These are phyloP conservation scores for Lecanosticta acicola DNA, from an alignment of 2,329 filamentous ascomycete genomes.

Conservation along the genomic window DNA sequence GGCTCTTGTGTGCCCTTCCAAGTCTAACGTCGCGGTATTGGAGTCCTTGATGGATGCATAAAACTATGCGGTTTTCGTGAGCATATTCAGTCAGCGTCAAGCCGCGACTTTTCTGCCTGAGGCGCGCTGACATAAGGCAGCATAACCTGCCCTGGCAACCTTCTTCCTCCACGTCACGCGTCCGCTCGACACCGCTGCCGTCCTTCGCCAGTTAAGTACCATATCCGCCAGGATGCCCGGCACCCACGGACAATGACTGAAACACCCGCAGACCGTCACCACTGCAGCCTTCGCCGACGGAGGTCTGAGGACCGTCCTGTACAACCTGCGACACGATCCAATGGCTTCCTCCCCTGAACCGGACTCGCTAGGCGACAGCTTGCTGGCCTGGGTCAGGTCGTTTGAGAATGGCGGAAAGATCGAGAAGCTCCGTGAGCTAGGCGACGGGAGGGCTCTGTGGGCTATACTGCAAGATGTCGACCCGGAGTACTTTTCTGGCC, in stretches of 20 bases:
- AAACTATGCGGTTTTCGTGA: too few relatives aligned
- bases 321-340: background rate
- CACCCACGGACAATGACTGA: background rate
- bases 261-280: background rate
- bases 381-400: conserved; percentile 39
- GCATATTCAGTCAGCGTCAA: too few relatives aligned
- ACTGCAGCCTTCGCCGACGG: background rate
- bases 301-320: background rate
- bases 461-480: conserved; percentile 45
- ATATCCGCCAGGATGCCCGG: background rate
- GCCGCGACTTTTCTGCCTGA: too few relatives aligned
- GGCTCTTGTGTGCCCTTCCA: too few relatives aligned
- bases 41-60: too few relatives aligned
- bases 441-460: conserved; percentile 46
- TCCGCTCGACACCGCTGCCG: background rate
- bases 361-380: conserved; percentile 25
- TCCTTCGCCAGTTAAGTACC: background rate
- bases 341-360: conserved; percentile 12
- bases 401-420: conserved; percentile 37
- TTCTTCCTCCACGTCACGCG: conserved; percentile 2
- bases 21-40: too few relatives aligned
- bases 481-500: conserved; percentile 43
- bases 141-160: too few relatives aligned
- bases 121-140: background rate
- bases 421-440: conserved; percentile 39